phyloP scores from a whole-genome alignment of 2,329 filamentous ascomycete genomes.

The Diaporthe citrichinensis region DNA sequence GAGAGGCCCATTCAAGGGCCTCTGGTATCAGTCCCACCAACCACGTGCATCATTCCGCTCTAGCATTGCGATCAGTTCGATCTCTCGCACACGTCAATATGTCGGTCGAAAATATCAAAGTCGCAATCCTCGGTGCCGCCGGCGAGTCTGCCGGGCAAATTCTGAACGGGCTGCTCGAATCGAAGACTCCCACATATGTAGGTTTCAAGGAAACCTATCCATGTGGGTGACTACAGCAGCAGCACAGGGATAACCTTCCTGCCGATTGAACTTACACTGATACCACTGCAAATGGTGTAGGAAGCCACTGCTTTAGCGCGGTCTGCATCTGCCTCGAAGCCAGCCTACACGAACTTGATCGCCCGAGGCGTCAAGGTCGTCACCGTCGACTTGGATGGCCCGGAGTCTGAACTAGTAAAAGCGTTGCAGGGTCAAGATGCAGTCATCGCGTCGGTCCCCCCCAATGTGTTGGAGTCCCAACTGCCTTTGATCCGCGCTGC shows the following conservation, averaged over 20 bases:
- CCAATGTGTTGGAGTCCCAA: not conserved
- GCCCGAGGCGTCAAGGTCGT: constrained; percentile 44
- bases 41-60: not conserved
- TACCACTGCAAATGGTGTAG: not conserved
- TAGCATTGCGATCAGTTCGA: not conserved
- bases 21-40: not conserved
- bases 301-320: not conserved
- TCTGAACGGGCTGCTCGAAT: not conserved
- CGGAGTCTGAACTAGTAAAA: not conserved
- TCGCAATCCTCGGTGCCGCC: not conserved
- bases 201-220: not conserved
- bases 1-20: not conserved
- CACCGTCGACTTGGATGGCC: not conserved
- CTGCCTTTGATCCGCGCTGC: not conserved
- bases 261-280: not conserved
- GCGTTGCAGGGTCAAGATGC: not conserved
- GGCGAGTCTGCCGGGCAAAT: not conserved
- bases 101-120: not conserved
- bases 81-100: not conserved
- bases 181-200: not conserved
- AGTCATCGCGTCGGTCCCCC: not conserved
- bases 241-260: not conserved
- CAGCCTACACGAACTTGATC: not conserved
- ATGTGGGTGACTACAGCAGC: too few relatives aligned
- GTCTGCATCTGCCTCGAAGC: not conserved